phyloP scores from a whole-genome alignment of 1,139 yeast genomes.

The Pneumocystis canis region DNA sequence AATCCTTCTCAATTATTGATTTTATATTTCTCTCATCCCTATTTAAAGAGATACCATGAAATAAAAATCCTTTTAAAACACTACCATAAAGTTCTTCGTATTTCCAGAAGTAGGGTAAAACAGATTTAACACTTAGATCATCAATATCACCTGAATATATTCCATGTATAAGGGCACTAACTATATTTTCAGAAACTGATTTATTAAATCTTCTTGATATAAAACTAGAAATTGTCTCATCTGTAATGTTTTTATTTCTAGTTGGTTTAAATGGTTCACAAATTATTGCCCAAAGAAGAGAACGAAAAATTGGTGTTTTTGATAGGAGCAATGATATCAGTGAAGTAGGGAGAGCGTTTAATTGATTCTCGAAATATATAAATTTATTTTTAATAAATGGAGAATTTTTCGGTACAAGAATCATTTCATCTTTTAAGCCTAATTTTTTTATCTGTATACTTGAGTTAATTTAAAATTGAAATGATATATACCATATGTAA shows the following conservation, averaged over 20 bases:
- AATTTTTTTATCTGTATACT: constrained; percentile 24
- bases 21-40: background rate
- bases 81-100: constrained; percentile 14
- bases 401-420: constrained; percentile 37
- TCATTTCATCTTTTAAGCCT: constrained; percentile 31
- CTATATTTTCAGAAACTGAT: constrained; percentile 42
- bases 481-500: constrained; percentile 20
- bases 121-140: constrained; percentile 37
- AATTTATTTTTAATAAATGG: constrained; percentile 44
- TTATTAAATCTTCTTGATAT: constrained; percentile 56
- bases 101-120: constrained; percentile 14
- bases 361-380: constrained; percentile 29
- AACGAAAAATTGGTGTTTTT: constrained; percentile 28
- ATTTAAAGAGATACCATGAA: background rate
- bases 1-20: background rate
- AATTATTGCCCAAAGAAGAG: constrained; percentile 25
- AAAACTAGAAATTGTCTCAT: constrained; percentile 61
- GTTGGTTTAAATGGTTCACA: constrained; percentile 26
- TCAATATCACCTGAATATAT: constrained; percentile 77
- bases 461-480: background rate
- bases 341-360: constrained; percentile 24
- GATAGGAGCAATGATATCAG: constrained; percentile 19
- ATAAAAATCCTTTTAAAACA: constrained; percentile 12
- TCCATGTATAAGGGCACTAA: constrained; percentile 78
- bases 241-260: constrained; percentile 26